Conservation (phyloP, 805 yeast species). For the Candida hungchunana region DNA sequence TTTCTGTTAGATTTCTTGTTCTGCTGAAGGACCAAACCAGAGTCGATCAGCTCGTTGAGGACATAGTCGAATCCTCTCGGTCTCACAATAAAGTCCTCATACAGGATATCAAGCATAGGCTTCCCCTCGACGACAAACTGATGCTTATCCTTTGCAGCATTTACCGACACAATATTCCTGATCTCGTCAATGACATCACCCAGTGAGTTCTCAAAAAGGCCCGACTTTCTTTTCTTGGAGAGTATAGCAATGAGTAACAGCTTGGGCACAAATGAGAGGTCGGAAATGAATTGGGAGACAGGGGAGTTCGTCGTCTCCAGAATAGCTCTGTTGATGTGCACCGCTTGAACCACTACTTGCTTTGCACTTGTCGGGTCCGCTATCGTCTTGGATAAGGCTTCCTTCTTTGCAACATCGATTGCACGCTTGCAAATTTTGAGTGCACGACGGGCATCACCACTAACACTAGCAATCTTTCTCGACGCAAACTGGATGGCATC, state of each 20-base stretch:
- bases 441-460: slow-evolving; percentile 96
- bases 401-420: slow-evolving; percentile 62
- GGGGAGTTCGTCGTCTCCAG: slow-evolving; percentile 78
- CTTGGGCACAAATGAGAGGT: slow-evolving; percentile 66
- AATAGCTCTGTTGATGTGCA: slow-evolving; percentile 75
- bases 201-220: slow-evolving; percentile 63
- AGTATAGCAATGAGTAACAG: slow-evolving; percentile 67
- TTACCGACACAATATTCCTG: slow-evolving; percentile 45
- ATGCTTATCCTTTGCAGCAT: slow-evolving; percentile 26
- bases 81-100: slow-evolving; percentile 39
- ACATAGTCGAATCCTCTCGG: slow-evolving; percentile 57
- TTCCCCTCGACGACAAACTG: slow-evolving; percentile 29
- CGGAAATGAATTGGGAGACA: slow-evolving; percentile 48
- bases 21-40: slow-evolving; percentile 68
- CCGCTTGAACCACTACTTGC: slow-evolving; percentile 51
- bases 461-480: slow-evolving; percentile 90
- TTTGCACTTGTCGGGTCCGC: too few species aligned
- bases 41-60: slow-evolving; percentile 67
- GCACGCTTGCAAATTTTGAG: slow-evolving; percentile 85
- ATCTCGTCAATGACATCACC: slow-evolving; percentile 82
- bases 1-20: slow-evolving; percentile 64
- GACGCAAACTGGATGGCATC: slow-evolving; percentile 92
- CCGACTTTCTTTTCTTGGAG: slow-evolving; percentile 59
- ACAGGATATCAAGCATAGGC: slow-evolving; percentile 31
- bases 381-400: too few species aligned